Evolutionary conservation across 2,329 filamentous ascomycete species (phyloP).

Genomic region (Corniculantispora saksenae): DNA sequence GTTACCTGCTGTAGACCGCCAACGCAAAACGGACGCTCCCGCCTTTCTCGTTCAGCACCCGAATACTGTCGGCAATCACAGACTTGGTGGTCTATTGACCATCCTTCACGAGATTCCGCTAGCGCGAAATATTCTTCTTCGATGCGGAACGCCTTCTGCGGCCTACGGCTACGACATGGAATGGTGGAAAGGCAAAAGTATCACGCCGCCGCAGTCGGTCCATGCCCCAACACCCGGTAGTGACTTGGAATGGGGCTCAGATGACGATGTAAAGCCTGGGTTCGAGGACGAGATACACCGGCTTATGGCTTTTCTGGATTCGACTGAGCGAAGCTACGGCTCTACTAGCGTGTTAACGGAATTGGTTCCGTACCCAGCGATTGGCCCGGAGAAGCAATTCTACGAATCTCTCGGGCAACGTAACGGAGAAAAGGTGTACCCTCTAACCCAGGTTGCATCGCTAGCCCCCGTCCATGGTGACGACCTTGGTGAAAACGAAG

Average conservation of each 20-base stretch:
- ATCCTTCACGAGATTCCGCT: slow-evolving; percentile 62
- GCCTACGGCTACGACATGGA: slow-evolving; percentile 57
- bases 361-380: slow-evolving; percentile 34
- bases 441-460: slow-evolving; percentile 36
- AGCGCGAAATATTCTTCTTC: slow-evolving; percentile 56
- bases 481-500: slow-evolving; percentile 33
- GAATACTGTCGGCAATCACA: slow-evolving; percentile 38
- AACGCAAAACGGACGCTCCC: slow-evolving; percentile 44
- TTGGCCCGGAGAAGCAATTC: slow-evolving; percentile 44
- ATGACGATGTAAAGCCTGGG: slow-evolving; percentile 33
- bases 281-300: slow-evolving; percentile 60
- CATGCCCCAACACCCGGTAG: slow-evolving; percentile 30
- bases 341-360: slow-evolving; percentile 51
- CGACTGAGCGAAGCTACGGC: slow-evolving; percentile 60
- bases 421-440: slow-evolving; percentile 28
- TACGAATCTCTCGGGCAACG: slow-evolving; percentile 43
- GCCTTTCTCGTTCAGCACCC: slow-evolving; percentile 50
- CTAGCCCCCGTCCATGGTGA: slow-evolving; percentile 33
- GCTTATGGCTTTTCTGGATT: slow-evolving; percentile 63
- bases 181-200: slow-evolving; percentile 63
- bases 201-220: slow-evolving; percentile 36
- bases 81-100: slow-evolving; percentile 56
- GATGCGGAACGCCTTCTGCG: slow-evolving; percentile 39
- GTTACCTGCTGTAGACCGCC: slow-evolving; percentile 43
- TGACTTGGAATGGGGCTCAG: slow-evolving; percentile 33